These are phyloP conservation scores for Cordyceps fumosorosea DNA, from an alignment of 2,329 filamentous ascomycete genomes.

Conservation along the genomic window DNA sequence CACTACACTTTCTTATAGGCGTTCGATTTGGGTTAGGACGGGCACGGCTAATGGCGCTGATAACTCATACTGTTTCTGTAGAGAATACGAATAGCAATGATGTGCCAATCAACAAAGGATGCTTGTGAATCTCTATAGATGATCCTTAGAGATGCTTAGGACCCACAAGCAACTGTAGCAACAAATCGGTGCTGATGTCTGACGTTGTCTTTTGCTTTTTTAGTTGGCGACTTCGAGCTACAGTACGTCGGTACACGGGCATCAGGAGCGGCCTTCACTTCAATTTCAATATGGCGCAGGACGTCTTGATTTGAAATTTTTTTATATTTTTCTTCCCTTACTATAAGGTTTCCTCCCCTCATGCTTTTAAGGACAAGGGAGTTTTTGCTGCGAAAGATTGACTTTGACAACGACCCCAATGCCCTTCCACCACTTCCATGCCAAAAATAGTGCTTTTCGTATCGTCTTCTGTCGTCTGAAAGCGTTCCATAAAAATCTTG, in stretches of 20 bases:
- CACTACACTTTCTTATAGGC: slow-evolving; percentile 4
- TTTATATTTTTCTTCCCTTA: slow-evolving; percentile 3
- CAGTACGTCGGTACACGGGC: not conserved
- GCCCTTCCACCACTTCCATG: slow-evolving; percentile 1
- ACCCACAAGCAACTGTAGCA: too few species aligned
- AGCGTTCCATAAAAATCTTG: slow-evolving; percentile 2
- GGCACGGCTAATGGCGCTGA: not conserved
- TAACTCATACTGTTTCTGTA: not conserved
- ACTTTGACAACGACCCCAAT: not conserved
- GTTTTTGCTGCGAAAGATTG: not conserved
- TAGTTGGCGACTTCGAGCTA: not conserved
- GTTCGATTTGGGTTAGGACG: slow-evolving; percentile 6
- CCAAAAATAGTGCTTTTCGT: not conserved
- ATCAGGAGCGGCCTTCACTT: not conserved
- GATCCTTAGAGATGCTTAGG: too few species aligned
- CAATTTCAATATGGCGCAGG: not conserved
- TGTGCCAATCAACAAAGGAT: not conserved
- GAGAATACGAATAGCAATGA: not conserved
- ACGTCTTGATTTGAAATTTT: not conserved
- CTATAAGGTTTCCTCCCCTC: not conserved
- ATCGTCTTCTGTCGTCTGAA: not conserved
- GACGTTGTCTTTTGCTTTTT: too few species aligned
- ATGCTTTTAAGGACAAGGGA: slow-evolving; percentile 4
- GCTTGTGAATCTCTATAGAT: not conserved
- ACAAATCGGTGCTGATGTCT: too few species aligned